These are phyloP conservation scores for Erodium maritimum DNA, from an alignment of 345 rosid genomes.

Conservation along the genomic window DNA sequence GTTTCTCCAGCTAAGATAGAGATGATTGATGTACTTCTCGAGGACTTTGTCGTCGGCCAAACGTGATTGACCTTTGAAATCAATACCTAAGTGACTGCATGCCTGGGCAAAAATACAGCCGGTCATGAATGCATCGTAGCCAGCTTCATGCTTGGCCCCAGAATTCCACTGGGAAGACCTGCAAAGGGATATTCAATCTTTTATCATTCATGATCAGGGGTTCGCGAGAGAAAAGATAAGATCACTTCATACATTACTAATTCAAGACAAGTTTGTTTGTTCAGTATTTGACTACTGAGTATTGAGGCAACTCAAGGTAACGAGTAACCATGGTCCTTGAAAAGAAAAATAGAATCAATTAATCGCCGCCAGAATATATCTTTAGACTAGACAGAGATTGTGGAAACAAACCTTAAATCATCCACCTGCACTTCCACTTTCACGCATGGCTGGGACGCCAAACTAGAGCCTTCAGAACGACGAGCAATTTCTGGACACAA, in stretches of 20 bases:
- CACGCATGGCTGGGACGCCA: slow-evolving; percentile 24
- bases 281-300: no score
- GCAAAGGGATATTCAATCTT: slow-evolving; percentile 7
- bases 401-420: slow-evolving; percentile 47
- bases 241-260: no score
- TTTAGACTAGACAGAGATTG: slow-evolving; percentile 6
- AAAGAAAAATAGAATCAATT: not conserved
- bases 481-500: slow-evolving; percentile 63
- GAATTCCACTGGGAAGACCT: slow-evolving; percentile 70
- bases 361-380: not conserved
- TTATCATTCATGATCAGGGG: no score
- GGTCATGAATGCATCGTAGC: slow-evolving; percentile 99
- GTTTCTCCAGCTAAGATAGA: slow-evolving; percentile 73
- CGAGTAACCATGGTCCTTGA: no score
- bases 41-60: slow-evolving; percentile 43
- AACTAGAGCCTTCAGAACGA: slow-evolving; percentile 23
- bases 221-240: no score
- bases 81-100: slow-evolving; percentile 62
- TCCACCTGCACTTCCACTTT: slow-evolving; percentile 77
- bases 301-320: no score
- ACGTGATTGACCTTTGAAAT: slow-evolving; percentile 38
- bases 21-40: slow-evolving; percentile 50
- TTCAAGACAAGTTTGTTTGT: no score
- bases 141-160: slow-evolving; percentile 94
- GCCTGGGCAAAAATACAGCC: slow-evolving; percentile 87